Evolutionary conservation across 345 rosid genomes (phyloP).

Genomic region (Luvunga scandens): DNA sequence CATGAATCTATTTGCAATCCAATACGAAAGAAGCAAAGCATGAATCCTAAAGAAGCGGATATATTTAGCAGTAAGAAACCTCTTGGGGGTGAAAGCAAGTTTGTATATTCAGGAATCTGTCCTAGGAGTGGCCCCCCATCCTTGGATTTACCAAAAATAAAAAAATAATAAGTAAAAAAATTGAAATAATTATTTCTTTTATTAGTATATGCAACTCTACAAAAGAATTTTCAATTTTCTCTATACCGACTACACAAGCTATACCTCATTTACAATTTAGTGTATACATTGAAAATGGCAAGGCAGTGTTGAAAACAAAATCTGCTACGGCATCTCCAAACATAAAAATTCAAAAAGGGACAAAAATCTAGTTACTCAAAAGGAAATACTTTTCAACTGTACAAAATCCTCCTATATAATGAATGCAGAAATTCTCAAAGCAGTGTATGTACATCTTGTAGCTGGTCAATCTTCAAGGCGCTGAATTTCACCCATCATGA

Average conservation of each 20-base stretch:
- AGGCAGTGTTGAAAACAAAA: neutral
- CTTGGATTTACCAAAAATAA: neutral
- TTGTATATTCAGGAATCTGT: neutral
- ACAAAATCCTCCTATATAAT: slow-evolving; percentile 15
- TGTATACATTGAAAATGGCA: neutral
- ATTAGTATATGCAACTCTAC: neutral
- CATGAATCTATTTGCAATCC: slow-evolving; percentile 20
- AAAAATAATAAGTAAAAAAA: neutral
- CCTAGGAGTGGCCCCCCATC: neutral
- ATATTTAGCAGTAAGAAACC: slow-evolving; percentile 10
- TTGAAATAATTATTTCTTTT: neutral
- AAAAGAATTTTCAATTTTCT: neutral
- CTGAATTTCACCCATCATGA: slow-evolving; percentile 64
- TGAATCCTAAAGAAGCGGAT: slow-evolving; percentile 6
- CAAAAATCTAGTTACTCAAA: neutral
- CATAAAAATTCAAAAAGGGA: neutral
- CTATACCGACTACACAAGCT: neutral
- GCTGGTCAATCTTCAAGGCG: slow-evolving; percentile 36
- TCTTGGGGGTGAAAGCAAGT: slow-evolving; percentile 7
- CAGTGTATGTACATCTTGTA: neutral
- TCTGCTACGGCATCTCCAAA: neutral
- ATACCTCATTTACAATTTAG: neutral
- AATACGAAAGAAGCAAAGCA: slow-evolving; percentile 19
- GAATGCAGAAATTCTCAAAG: slow-evolving; percentile 1
- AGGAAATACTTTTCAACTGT: slow-evolving; percentile 25